Percentiles rank a stretch among this genome's conserved stretches.
phyloP scores from a whole-genome alignment of 768 basidiomycete genomes.

The Macrolepiota dolichaula region DNA sequence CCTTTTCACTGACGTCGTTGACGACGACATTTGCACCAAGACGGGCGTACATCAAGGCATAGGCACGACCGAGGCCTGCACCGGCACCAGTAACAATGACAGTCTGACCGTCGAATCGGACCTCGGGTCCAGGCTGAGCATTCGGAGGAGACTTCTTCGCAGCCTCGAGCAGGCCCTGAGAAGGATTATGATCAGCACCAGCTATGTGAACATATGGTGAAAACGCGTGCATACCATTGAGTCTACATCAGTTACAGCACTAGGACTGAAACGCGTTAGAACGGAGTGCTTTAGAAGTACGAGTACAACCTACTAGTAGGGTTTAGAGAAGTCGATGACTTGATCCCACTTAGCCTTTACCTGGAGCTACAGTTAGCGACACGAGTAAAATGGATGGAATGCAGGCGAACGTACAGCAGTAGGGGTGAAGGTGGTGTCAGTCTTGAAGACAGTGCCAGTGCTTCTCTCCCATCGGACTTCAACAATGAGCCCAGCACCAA shows the following conservation, averaged over 20 bases:
- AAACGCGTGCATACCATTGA: constrained; percentile 35
- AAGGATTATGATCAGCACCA: not conserved
- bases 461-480: constrained; percentile 94
- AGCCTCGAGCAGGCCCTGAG: constrained; percentile 54
- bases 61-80: constrained; percentile 88
- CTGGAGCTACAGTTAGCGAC: constrained; percentile 27
- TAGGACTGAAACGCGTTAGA: constrained; percentile 48
- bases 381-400: not conserved
- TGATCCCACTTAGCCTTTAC: constrained; percentile 83
- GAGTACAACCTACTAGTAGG: constrained; percentile 54
- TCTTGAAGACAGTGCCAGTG: constrained; percentile 84
- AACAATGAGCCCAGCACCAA: constrained; percentile 89
- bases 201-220: not conserved
- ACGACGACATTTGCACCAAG: constrained; percentile 97
- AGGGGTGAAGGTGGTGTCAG: constrained; percentile 88
- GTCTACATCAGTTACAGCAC: constrained; percentile 60
- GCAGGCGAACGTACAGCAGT: constrained; percentile 62
- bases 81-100: constrained; percentile 95
- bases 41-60: constrained; percentile 87
- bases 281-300: not conserved
- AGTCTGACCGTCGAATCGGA: constrained; percentile 87
- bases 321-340: constrained; percentile 73
- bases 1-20: constrained; percentile 90
- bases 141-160: constrained; percentile 68
- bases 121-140: constrained; percentile 59